These are phyloP conservation scores for Giardia muris DNA, from an alignment of 208 protist species.

Conservation along the genomic window DNA sequence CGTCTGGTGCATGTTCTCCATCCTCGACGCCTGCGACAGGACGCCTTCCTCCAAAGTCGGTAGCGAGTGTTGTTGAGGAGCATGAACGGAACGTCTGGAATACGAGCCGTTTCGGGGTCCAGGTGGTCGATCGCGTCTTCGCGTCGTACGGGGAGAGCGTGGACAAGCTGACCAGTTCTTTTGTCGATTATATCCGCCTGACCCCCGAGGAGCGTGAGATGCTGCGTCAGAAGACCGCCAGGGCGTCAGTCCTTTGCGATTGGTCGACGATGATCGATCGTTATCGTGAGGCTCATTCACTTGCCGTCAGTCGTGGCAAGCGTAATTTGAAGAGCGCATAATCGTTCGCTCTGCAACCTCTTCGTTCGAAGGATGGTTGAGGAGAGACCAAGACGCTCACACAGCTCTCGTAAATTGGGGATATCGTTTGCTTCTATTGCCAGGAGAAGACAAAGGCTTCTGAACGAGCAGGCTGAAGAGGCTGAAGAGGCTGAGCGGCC, in stretches of 20 bases:
- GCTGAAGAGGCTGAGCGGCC: too few relatives aligned
- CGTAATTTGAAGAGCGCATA: background rate
- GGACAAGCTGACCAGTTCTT: background rate
- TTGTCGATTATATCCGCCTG: slow-evolving; percentile 7
- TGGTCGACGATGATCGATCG: background rate
- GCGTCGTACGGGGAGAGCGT: background rate
- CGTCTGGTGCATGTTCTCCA: background rate
- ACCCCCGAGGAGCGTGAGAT: background rate
- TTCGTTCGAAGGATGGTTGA: background rate
- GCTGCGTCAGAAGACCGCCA: background rate
- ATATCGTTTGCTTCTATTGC: slow-evolving; percentile 3
- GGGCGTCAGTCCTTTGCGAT: background rate
- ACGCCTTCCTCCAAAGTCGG: background rate
- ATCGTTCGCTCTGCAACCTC: background rate
- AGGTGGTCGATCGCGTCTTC: slow-evolving; percentile 23
- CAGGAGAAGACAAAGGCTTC: background rate
- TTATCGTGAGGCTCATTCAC: background rate
- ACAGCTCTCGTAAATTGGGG: background rate
- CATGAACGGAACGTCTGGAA: slow-evolving; percentile 11
- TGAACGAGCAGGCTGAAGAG: too few relatives aligned
- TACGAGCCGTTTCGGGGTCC: background rate
- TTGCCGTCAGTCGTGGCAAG: background rate
- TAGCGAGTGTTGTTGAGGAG: background rate
- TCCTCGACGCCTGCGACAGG: background rate
- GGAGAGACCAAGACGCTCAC: background rate